phyloP scores from a whole-genome alignment of 2,329 filamentous ascomycete genomes.

The Sporothrix sp. region DNA sequence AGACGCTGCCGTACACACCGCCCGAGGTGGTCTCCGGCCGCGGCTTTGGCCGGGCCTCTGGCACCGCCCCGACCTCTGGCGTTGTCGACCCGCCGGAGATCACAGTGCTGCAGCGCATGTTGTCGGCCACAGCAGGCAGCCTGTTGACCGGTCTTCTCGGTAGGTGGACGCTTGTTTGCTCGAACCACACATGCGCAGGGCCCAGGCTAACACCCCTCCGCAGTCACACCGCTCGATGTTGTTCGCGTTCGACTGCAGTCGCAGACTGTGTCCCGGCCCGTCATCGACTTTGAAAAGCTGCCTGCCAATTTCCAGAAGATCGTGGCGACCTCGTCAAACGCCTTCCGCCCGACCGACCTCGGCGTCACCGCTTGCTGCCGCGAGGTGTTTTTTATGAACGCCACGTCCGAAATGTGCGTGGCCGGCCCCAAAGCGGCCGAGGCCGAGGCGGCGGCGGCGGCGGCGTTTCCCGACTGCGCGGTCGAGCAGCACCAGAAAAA shows the following conservation, averaged over 20 bases:
- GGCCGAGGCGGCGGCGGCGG: conserved; percentile 37
- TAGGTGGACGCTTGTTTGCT: conserved; percentile 31
- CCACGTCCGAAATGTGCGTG: conserved; percentile 70
- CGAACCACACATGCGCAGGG: too few species aligned
- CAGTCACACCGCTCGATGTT: conserved; percentile 92
- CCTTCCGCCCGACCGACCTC: conserved; percentile 66
- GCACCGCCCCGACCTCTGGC: too few species aligned
- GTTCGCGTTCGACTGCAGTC: conserved; percentile 92
- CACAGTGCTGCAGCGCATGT: conserved; percentile 82
- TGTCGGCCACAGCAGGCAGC: conserved; percentile 85
- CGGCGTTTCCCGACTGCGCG: conserved; percentile 55
- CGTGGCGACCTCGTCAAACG: conserved; percentile 48
- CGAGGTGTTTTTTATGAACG: conserved; percentile 93
- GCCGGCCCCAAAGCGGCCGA: conserved; percentile 51
- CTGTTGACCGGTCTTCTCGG: conserved; percentile 80
- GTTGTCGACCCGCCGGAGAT: conserved; percentile 50
- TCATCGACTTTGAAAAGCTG: conserved; percentile 31
- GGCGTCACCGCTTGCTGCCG: conserved; percentile 92
- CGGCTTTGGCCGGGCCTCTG: too few species aligned
- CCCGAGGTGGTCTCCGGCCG: conserved; percentile 17
- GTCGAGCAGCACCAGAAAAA: conserved; percentile 77
- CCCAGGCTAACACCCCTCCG: too few species aligned
- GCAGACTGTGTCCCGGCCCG: conserved; percentile 42
- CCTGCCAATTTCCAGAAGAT: conserved; percentile 46
- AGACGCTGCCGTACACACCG: conserved; percentile 23